These are phyloP conservation scores for Phytophthora sp. DNA, from an alignment of 352 stramenopile genomes.

Conservation along the genomic window DNA sequence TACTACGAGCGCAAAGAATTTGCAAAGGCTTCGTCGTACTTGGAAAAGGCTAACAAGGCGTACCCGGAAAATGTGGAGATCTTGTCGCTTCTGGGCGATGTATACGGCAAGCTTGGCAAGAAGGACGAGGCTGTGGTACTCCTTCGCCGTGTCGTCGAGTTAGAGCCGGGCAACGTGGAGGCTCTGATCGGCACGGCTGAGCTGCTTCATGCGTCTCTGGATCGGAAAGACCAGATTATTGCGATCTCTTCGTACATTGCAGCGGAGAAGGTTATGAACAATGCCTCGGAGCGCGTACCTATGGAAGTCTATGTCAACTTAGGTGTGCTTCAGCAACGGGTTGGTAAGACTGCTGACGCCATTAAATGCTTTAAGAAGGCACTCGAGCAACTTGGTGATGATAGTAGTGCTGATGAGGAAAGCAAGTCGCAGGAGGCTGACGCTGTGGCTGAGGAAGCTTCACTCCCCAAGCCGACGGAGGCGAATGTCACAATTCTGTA, in stretches of 20 bases:
- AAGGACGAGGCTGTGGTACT: slow-evolving; percentile 81
- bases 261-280: slow-evolving; percentile 88
- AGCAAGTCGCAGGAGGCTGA: slow-evolving; percentile 46
- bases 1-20: slow-evolving; percentile 90
- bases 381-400: slow-evolving; percentile 62
- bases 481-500: slow-evolving; percentile 95
- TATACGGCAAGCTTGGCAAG: slow-evolving; percentile 85
- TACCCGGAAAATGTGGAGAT: slow-evolving; percentile 90
- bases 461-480: slow-evolving; percentile 58
- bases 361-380: slow-evolving; percentile 92
- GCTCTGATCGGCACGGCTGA: slow-evolving; percentile 84
- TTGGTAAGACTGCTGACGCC: slow-evolving; percentile 90
- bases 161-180: slow-evolving; percentile 87
- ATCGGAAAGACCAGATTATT: slow-evolving; percentile 89
- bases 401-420: slow-evolving; percentile 42
- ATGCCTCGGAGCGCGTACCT: slow-evolving; percentile 76
- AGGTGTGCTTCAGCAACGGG: slow-evolving; percentile 82
- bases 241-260: slow-evolving; percentile 91
- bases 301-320: slow-evolving; percentile 89
- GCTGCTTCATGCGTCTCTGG: slow-evolving; percentile 74
- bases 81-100: slow-evolving; percentile 77
- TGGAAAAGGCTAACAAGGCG: slow-evolving; percentile 91
- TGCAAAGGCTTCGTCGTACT: slow-evolving; percentile 80
- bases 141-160: slow-evolving; percentile 82
- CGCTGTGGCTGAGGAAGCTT: slow-evolving; percentile 41